Conservation (phyloP, 2,329 filamentous ascomycete genomes). For the Trichoderma simmonsii region DNA sequence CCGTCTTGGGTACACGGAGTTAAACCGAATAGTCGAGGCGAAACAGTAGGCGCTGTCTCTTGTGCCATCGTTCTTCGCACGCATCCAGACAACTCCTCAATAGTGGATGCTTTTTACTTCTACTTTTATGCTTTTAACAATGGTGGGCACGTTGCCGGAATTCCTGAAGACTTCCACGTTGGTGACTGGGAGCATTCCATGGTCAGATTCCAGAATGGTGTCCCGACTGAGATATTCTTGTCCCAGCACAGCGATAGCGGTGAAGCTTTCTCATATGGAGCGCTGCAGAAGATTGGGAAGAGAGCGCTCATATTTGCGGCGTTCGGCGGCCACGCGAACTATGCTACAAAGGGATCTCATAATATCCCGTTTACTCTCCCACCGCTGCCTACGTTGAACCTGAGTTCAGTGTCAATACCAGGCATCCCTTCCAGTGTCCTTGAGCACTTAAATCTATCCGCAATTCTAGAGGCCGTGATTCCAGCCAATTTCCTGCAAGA, state of each 20-base stretch:
- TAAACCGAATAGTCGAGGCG: neutral
- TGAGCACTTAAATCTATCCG: neutral
- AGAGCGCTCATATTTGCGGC: neutral
- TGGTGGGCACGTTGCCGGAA: neutral
- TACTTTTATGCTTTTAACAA: neutral
- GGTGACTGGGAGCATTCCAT: constrained; percentile 5
- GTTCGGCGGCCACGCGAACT: neutral
- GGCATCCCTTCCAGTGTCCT: neutral
- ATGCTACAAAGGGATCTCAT: neutral
- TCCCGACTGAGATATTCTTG: neutral
- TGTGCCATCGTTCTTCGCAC: neutral
- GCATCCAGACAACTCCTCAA: neutral
- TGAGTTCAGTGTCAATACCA: neutral
- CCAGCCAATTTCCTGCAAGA: neutral
- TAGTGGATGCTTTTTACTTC: neutral
- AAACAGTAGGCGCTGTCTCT: neutral
- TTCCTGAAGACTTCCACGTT: constrained; percentile 2
- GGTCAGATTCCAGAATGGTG: neutral
- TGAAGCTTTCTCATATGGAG: neutral
- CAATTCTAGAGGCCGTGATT: neutral
- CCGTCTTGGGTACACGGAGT: neutral
- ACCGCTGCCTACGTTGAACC: neutral
- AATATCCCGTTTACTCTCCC: neutral
- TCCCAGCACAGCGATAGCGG: neutral
- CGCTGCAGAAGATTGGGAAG: neutral